Base-by-base conservation (phyloP, 805 yeast species). In the Jamesozyma piceae region DNA sequence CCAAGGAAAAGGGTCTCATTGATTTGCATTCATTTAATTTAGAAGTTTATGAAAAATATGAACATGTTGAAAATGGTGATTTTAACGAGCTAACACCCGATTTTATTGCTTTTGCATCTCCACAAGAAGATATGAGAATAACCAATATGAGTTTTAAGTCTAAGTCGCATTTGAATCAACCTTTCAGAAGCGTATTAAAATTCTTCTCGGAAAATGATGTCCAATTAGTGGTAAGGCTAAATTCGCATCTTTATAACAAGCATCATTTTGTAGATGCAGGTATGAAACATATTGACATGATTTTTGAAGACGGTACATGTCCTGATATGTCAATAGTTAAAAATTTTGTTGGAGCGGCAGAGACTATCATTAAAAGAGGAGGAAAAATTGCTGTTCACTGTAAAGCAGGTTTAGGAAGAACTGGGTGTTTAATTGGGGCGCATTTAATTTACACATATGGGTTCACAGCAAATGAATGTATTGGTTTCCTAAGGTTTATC, bases 321-420 rank as follows among this genome's bases (percentile, higher is more conserved):
- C 98, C 98, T 15, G 83, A 95, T 5, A 73, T 92, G 77, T 92
- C 89, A 14, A 85, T 81, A 53, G 98, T 92, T 6, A 85, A 84
- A 52, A 83, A 85, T 52, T 92, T 92, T 54, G 77, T 92, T 48
- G 98, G 97, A 14, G 95, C 95, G 0, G 92, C 95, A 1, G 96
- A 90, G 57, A 82, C 94, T 29, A 78, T 87, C 9, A 86, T 90
- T 43, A 74, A 75, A 33, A 74, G 79, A 41, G 92, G 94, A 11
- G 97, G 96, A 17, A 88, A 88, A 59, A 82, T 92, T 47, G 98
- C 98, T 2, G 97, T 92, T n/a, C 98, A 92, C 63, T 92, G 98
- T 71, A 90, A 92, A 60, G 98, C 98, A 4, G 98, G 98, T 4
- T 70, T 92, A 44, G 98, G 98, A 11, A 76, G 98, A 69, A 92